Evolutionary conservation across 116 monocot species (phyloP).

Genomic region (Zostera marina): DNA sequence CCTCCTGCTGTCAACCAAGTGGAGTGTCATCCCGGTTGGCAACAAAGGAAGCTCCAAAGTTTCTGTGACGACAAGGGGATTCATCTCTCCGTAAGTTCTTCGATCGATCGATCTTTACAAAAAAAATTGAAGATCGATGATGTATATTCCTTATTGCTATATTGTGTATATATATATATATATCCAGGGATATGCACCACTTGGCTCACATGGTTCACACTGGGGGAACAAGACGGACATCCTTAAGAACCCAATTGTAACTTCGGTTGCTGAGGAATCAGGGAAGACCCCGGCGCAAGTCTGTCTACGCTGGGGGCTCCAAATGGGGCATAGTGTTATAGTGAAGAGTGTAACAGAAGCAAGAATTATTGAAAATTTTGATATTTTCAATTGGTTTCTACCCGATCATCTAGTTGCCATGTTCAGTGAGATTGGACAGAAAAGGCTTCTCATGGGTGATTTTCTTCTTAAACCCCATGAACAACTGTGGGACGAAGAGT

Average conservation of each 20-base stretch:
- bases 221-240: constrained; percentile 32
- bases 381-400: constrained; percentile 43
- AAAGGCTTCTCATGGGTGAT: constrained; percentile 8
- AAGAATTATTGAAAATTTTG: constrained; percentile 38
- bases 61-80: constrained; percentile 46
- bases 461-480: too few species aligned
- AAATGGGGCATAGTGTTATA: constrained; percentile 43
- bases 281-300: constrained; percentile 75
- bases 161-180: not conserved
- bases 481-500: too few species aligned
- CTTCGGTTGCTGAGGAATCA: constrained; percentile 39
- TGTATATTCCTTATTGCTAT: not conserved
- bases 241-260: constrained; percentile 29
- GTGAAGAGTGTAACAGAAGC: constrained; percentile 32
- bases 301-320: constrained; percentile 69
- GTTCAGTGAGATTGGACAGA: constrained; percentile 27
- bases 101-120: not conserved
- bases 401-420: constrained; percentile 37
- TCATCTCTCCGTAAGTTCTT: constrained; percentile 62
- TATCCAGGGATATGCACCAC: constrained; percentile 77
- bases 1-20: constrained; percentile 84
- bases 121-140: not conserved
- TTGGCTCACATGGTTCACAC: constrained; percentile 60
- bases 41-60: constrained; percentile 47
- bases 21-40: constrained; percentile 84